Base-by-base conservation (phyloP, 2,329 filamentous ascomycete genomes). In the Catunica adiposa region DNA sequence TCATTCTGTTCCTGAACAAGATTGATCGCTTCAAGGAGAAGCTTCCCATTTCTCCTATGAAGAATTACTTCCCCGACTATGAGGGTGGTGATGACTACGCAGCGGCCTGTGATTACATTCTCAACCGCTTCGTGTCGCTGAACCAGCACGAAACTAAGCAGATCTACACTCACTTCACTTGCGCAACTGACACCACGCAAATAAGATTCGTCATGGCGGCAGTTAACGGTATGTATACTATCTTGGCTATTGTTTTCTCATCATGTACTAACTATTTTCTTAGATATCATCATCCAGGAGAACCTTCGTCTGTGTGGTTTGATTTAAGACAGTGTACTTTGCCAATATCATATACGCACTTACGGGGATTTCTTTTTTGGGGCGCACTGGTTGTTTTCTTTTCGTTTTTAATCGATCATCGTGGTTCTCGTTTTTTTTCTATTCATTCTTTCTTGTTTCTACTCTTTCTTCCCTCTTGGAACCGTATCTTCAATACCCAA, bases 101-200 rank as follows among this genome's bases (percentile, higher is more conserved):
- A 42, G 85, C 88, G 53, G 92, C 92, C 38, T 98, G 92, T 73
- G 90, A 98, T 70, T 98, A 98, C 73, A 97, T 98, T 65, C 80
- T 98, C 60, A 97, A 97, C 78, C 82, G 92, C 67, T 98, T 98
- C 71, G 92, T 97, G 65, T 92, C 86, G 68, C 76, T 98, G 68
- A 98, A 98, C 75, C 92, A 97, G 72, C 90, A 96, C 69, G 92
- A 97, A 75, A 95, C 89, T 56, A 98, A 98, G 78, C 92, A 98
- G 71, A 97, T 98, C 69, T 98, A 98, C 77, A 98, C 92, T 58
- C 92, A 97, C 72, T 98, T 98, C 73, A 98, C 92, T 53, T 97
- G 92, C 69, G 92, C 92, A 59, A 98, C 92, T 51, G 92, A 98
- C 68, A 98, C 92, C 31, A 96, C 92, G 65, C 92, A 98, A 71